Percentiles rank a stretch among this genome's conserved stretches.
These are phyloP conservation scores for Phanerochaete carnosa DNA, from an alignment of 768 basidiomycete species.

Conservation along the genomic window DNA sequence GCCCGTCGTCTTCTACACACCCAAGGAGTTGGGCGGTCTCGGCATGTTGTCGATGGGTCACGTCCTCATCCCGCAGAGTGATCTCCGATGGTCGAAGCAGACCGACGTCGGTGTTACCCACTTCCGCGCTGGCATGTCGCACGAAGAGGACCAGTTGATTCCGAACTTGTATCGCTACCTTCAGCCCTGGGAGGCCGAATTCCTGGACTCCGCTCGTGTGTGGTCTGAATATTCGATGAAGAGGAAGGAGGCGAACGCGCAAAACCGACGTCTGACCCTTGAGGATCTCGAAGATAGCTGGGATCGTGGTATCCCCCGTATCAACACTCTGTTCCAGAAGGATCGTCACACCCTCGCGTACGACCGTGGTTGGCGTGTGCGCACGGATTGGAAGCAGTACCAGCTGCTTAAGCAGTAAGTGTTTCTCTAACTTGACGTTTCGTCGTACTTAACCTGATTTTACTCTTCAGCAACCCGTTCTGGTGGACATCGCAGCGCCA, in stretches of 20 bases:
- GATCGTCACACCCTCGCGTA: conserved; percentile 96
- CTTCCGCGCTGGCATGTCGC: conserved; percentile 99
- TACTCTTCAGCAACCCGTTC: conserved; percentile 77
- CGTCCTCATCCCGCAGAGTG: conserved; percentile 96
- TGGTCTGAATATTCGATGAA: conserved; percentile 99
- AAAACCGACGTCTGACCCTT: conserved; percentile 92
- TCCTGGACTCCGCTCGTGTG: conserved; percentile 96
- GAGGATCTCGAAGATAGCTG: conserved; percentile 98
- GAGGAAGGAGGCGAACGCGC: conserved; percentile 98
- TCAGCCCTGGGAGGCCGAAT: conserved; percentile 97
- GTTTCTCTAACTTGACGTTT: background rate
- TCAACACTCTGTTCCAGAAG: conserved; percentile 99
- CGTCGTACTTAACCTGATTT: background rate
- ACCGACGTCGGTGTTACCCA: conserved; percentile 97
- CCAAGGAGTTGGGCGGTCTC: conserved; percentile 96
- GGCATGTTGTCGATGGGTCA: conserved; percentile 99
- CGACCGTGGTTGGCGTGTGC: conserved; percentile 98
- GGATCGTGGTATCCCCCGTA: conserved; percentile 98
- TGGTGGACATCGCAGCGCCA: conserved; percentile 99
- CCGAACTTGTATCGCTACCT: conserved; percentile 97
- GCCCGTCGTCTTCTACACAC: conserved; percentile 93
- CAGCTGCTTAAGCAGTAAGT: conserved; percentile 86
- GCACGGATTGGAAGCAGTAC: conserved; percentile 98
- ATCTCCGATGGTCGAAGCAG: conserved; percentile 97
- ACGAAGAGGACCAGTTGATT: conserved; percentile 92